These are phyloP conservation scores for Haematococcus sp. DNA, from an alignment of 139 green algal genomes.

Conservation along the genomic window DNA sequence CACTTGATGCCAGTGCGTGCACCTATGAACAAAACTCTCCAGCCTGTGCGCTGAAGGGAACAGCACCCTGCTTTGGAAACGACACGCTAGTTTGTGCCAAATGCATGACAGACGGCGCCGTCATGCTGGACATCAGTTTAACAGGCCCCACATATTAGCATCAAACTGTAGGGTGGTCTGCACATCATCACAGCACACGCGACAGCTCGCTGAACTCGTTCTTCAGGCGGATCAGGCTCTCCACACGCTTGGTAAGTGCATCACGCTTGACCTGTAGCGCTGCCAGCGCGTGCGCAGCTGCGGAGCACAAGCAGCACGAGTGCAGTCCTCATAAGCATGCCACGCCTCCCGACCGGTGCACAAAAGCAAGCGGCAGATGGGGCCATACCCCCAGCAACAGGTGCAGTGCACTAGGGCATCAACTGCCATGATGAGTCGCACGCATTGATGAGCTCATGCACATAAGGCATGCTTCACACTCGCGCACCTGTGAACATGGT, in stretches of 20 bases:
- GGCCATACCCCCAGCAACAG: not conserved
- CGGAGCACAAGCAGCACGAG: conserved; percentile 9
- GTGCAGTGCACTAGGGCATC: not conserved
- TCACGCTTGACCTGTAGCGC: conserved; percentile 65
- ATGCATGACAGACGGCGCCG: no score
- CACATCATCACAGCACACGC: conserved; percentile 17
- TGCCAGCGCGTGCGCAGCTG: conserved; percentile 65
- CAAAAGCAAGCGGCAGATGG: not conserved
- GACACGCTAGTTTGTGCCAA: no score
- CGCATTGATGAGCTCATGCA: no score
- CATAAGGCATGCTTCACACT: no score
- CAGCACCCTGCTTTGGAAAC: no score
- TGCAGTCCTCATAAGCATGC: not conserved
- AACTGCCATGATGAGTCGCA: not conserved
- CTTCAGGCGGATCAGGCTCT: conserved; percentile 75
- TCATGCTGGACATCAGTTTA: not conserved
- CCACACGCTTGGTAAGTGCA: conserved; percentile 55
- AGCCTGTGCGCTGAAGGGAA: no score
- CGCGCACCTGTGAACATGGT: conserved; percentile 66
- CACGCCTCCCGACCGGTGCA: not conserved
- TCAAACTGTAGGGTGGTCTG: not conserved
- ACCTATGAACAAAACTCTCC: not conserved
- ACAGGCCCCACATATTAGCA: not conserved
- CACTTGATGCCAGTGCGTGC: no score
- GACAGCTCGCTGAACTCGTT: conserved; percentile 75